Evolutionary conservation across 805 yeast species (phyloP).

Genomic region (Monosporozyma unispora): DNA sequence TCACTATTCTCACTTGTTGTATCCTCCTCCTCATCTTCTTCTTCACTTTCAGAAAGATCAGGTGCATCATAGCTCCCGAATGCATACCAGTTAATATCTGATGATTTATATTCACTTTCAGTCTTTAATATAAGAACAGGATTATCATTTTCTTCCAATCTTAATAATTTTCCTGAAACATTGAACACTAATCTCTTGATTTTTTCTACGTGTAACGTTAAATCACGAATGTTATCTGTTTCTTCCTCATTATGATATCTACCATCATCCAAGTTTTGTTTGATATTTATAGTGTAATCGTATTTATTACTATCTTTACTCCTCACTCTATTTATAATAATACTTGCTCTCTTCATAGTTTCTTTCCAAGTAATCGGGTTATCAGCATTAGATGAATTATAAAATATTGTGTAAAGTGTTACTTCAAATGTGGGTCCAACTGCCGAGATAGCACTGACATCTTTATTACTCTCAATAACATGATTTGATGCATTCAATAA

Average conservation of each 20-base stretch:
- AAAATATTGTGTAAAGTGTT: constrained; percentile 54
- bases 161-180: constrained; percentile 58
- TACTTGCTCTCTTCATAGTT: constrained; percentile 48
- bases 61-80: constrained; percentile 35
- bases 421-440: constrained; percentile 57
- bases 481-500: constrained; percentile 52
- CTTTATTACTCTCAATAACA: constrained; percentile 24
- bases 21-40: constrained; percentile 16
- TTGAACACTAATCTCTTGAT: constrained; percentile 53
- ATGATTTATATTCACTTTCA: constrained; percentile 12
- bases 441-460: constrained; percentile 14
- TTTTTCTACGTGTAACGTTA: constrained; percentile 32
- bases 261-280: constrained; percentile 59
- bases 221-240: constrained; percentile 30
- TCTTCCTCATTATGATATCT: constrained; percentile 58
- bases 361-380: constrained; percentile 63
- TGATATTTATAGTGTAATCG: constrained; percentile 38
- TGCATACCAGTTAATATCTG: constrained; percentile 39
- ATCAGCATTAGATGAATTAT: constrained; percentile 36
- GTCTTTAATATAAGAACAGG: constrained; percentile 63
- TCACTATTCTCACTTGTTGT: constrained; percentile 14
- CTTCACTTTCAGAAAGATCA: constrained; percentile 22
- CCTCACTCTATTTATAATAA: constrained; percentile 31
- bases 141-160: constrained; percentile 48
- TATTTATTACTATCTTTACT: not conserved